Conservation (phyloP, 2,329 filamentous ascomycete species). For the Didymella lethalis region DNA sequence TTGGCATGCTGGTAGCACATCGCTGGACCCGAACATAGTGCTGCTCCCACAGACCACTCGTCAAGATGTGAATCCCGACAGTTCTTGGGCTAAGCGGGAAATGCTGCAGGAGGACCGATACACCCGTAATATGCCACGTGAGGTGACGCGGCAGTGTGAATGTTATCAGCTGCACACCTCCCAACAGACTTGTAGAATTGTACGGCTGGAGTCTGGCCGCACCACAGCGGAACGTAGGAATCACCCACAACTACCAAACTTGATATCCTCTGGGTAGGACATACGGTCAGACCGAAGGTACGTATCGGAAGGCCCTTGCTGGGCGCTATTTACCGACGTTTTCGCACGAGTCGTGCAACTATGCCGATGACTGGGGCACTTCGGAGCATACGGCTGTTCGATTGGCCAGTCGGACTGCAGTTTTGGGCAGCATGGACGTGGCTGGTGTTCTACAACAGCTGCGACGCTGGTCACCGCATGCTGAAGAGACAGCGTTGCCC, state of each 20-base stretch:
- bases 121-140: conserved; percentile 9
- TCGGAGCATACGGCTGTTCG: background rate
- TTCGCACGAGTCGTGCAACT: conserved; percentile 9
- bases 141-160: conserved; percentile 15
- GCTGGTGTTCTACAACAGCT: conserved; percentile 14
- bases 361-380: background rate
- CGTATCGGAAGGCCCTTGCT: conserved; percentile 12
- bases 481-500: background rate
- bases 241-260: background rate
- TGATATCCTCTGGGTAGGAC: conserved; percentile 1
- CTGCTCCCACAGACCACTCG: conserved; percentile 9
- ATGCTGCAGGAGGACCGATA: conserved; percentile 7
- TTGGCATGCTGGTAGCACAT: conserved; percentile 21
- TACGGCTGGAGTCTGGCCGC: background rate
- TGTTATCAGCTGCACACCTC: background rate
- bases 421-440: background rate
- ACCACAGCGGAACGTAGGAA: background rate
- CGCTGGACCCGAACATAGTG: conserved; percentile 5
- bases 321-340: background rate
- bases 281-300: conserved; percentile 3
- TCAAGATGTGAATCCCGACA: background rate
- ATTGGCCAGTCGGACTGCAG: background rate
- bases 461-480: conserved; percentile 10
- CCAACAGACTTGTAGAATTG: conserved; percentile 1
- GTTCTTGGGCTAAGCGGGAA: conserved; percentile 1